These are phyloP conservation scores for Nicotiana tomentosiformis DNA, from an alignment of 257 asterid genomes.

Conservation along the genomic window DNA sequence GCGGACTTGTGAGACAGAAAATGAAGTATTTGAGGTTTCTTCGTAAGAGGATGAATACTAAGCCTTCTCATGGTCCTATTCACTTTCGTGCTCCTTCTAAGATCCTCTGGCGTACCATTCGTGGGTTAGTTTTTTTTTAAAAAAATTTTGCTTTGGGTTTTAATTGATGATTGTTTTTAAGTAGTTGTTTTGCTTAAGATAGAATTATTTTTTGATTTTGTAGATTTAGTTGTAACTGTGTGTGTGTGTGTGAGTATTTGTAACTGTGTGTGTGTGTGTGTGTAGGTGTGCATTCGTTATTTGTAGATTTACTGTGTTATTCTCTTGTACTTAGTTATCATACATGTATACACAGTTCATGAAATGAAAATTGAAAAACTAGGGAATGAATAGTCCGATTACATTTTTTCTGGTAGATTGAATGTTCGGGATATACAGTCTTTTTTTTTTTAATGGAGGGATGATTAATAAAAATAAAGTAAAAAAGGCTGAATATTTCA, in stretches of 20 bases:
- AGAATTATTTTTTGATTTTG: neutral
- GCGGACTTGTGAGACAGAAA: slow-evolving; percentile 47
- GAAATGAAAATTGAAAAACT: neutral
- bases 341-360: neutral
- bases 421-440: neutral
- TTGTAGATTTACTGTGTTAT: too few species aligned
- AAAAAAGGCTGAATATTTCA: neutral
- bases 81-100: slow-evolving; percentile 50
- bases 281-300: too few species aligned
- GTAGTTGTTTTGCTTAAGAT: neutral
- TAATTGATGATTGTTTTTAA: neutral
- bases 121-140: slow-evolving; percentile 23
- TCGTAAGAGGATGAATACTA: slow-evolving; percentile 45
- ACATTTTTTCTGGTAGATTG: neutral
- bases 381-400: neutral
- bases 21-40: slow-evolving; percentile 48
- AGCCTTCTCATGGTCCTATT: slow-evolving; percentile 52
- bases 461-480: too few species aligned
- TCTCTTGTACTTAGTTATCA: too few species aligned
- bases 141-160: neutral
- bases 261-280: neutral
- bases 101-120: slow-evolving; percentile 49
- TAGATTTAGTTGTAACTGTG: too few species aligned
- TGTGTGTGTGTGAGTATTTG: neutral
- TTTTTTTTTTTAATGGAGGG: neutral